Base-by-base conservation (phyloP, 345 rosid genomes). In the Acer yangbiense region DNA sequence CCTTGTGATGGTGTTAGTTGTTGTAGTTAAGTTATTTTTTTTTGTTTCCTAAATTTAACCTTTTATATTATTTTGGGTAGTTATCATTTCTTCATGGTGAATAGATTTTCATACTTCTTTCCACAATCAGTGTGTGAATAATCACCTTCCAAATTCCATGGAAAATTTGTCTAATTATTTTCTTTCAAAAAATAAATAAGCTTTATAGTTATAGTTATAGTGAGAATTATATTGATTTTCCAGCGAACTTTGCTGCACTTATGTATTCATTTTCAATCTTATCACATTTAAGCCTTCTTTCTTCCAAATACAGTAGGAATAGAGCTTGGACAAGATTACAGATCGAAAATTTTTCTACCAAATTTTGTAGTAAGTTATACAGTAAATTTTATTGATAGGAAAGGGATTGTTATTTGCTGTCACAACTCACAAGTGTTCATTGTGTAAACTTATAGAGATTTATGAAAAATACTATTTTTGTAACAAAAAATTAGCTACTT, bases 11-110 rank as follows among this genome's bases (percentile, higher is more conserved):
- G 44, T 78, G 29, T n/a, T 54, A 54, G 66, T 77, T 4, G 75
- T 69, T n/a, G 72, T 69, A 35, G 44, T 67, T 71, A 71, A 84
- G 84, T 76, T 27, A 62, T 3, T 8, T 61, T 27, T 27, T 50
- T 46, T 3, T 54, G 20, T 39, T 6, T 0, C 4, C 12, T 3
- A 20, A 71, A 18, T 43, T 82, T 75, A 18, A 27, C 44, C n/a
- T 13, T 64, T 41, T 55, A 43, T 44, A 8, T 10, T 29, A 43
- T 81, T 68, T 57, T 41, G 44, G 81, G 65, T 66, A 69, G 58
- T 46, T 60, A 25, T 70, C 10, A 1, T 52, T 71, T 55, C 14
- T 20, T 55, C 13, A 5, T 50, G 25, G 32, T 20, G 11, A 63
- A 41, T 54, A 9, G 23, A 39, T 29, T 20, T 68, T 18, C 21